Conservation (phyloP, 2,329 filamentous ascomycete genomes). For the Waltergamsia citrina region DNA sequence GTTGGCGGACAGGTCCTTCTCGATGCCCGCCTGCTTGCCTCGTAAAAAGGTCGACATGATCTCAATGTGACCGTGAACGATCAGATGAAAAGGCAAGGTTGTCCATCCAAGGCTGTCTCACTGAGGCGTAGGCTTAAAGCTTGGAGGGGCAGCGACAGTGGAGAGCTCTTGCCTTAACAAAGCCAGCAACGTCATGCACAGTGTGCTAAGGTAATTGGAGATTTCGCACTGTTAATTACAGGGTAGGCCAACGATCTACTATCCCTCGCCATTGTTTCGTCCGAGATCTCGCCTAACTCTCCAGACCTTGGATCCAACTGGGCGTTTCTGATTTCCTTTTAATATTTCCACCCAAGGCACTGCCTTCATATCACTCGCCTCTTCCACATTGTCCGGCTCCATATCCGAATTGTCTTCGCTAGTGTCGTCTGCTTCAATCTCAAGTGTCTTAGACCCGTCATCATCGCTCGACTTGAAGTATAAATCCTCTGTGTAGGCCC, state of each 20-base stretch:
- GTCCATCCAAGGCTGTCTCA: background rate
- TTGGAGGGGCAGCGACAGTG: background rate
- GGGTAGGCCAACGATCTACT: background rate
- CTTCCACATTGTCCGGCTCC: slow-evolving; percentile 14
- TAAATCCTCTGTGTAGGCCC: slow-evolving; percentile 60
- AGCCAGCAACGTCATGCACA: slow-evolving; percentile 4
- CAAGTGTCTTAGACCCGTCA: slow-evolving; percentile 17
- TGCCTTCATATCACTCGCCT: slow-evolving; percentile 15
- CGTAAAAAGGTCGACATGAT: slow-evolving; percentile 86
- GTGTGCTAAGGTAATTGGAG: background rate
- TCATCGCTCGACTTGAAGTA: slow-evolving; percentile 25
- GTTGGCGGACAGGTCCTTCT: slow-evolving; percentile 79
- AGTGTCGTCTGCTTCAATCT: slow-evolving; percentile 22
- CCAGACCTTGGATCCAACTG: slow-evolving; percentile 52
- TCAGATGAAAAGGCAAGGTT: no score
- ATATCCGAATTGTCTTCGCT: slow-evolving; percentile 20
- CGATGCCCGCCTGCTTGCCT: slow-evolving; percentile 87
- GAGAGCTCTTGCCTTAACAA: no score
- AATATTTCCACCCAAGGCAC: slow-evolving; percentile 52
- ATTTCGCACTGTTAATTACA: background rate
- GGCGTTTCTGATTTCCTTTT: slow-evolving; percentile 43
- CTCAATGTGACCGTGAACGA: background rate
- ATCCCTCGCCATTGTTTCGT: slow-evolving; percentile 10
- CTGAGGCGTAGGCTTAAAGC: background rate
- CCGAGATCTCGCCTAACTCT: slow-evolving; percentile 55